Evolutionary conservation across 2,329 filamentous ascomycete species (phyloP).

Genomic region (Fusarium dlaminii): DNA sequence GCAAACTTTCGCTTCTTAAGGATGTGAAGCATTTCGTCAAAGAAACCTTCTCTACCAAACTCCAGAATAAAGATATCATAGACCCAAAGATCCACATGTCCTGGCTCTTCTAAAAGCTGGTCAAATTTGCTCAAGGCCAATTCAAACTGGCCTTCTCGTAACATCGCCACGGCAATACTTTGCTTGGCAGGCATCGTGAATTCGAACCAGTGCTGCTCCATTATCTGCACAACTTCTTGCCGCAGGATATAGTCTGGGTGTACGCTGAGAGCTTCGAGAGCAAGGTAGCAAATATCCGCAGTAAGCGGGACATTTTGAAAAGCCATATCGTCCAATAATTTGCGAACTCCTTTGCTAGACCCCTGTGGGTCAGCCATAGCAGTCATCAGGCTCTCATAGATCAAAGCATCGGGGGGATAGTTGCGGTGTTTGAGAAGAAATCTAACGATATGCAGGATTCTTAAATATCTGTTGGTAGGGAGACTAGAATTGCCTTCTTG

Average conservation of each 20-base stretch:
- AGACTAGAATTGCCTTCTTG: constrained; percentile 27
- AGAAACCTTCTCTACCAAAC: constrained; percentile 75
- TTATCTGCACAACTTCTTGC: constrained; percentile 74
- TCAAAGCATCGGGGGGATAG: constrained; percentile 63
- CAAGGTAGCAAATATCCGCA: constrained; percentile 73
- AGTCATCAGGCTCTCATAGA: constrained; percentile 80
- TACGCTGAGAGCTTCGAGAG: constrained; percentile 77
- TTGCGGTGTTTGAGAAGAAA: constrained; percentile 66
- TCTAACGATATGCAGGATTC: constrained; percentile 58
- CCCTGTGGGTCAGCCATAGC: constrained; percentile 75
- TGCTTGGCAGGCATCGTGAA: constrained; percentile 67
- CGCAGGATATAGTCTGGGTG: constrained; percentile 88
- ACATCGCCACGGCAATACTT: constrained; percentile 75
- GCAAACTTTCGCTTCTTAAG: constrained; percentile 63
- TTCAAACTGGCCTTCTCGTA: constrained; percentile 86
- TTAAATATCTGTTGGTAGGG: constrained; percentile 39
- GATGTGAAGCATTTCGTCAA: constrained; percentile 79
- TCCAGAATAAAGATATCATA: constrained; percentile 80
- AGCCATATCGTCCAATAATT: constrained; percentile 79
- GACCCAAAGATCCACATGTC: constrained; percentile 74
- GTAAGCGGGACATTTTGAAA: constrained; percentile 69
- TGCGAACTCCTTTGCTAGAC: constrained; percentile 69
- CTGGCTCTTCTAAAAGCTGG: constrained; percentile 66
- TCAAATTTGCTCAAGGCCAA: constrained; percentile 78
- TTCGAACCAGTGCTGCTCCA: constrained; percentile 74